Base-by-base conservation (phyloP, 176 grass and related monocot genomes). In the Calamus simplicifolius region DNA sequence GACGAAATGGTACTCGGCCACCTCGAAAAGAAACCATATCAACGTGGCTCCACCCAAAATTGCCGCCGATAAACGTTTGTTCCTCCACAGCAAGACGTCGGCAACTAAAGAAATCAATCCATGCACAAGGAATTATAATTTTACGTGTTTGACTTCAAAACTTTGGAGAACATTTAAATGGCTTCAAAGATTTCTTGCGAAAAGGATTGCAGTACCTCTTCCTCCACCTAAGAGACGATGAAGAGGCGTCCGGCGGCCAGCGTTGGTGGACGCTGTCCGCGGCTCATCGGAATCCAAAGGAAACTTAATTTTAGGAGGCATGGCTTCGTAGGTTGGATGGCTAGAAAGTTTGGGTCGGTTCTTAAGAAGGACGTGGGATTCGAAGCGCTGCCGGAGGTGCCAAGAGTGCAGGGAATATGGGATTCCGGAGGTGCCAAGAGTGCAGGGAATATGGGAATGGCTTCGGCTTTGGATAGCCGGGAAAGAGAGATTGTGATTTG, bases 21-120 rank as follows among this genome's bases (percentile, higher is more conserved):
- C 84, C 52, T 88, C 78, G 57, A 97, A 92, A 13, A 97, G 64
- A 57, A 92, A 80, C 93, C 93, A 98, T 19, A 81, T 48, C 43
- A 70, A 2, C 2, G 93, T 89, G 7, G 75, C 79, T 3, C 63
- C 87, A 16, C 69, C 81, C 25, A 98, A 76, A 60, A 98, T 85
- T 19, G 76, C 87, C 5, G 75, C 87, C 8, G 93, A 85, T 31
- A 98, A 53, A 19, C 85, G 80, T 52, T 49, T 78, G 51, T 88
- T 16, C 75, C 79, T 78, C 93, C 93, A 98, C 50, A 98, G 76
- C 58, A 98, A 71, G 61, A 92, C 38, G 67, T 98, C 79, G 18
- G 87, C 88, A 62, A 89, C 93, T 98, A 3, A 6, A n/a, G 12
- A 30, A n/a, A 61, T 50, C 5, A 26, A 64, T 49, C 16, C 48